phyloP scores from a whole-genome alignment of 805 yeast species.

The Suhomyces faveliae region DNA sequence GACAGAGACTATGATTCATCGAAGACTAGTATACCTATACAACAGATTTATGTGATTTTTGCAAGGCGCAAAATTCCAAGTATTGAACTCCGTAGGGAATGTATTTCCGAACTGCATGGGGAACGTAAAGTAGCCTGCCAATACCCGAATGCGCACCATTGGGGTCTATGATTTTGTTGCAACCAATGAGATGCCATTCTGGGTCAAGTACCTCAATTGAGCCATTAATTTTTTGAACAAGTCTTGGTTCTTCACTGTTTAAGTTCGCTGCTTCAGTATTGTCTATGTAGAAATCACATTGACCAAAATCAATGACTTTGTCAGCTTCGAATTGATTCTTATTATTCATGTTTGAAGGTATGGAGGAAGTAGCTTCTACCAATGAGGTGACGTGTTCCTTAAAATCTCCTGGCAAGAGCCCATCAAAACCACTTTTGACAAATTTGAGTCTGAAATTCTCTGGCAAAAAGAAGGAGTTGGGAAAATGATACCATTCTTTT shows the following conservation, averaged over 20 bases:
- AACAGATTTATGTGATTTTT: conserved; percentile 11
- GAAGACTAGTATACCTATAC: too few species aligned
- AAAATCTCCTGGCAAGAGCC: conserved; percentile 87
- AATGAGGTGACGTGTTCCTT: conserved; percentile 36
- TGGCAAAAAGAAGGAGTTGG: conserved; percentile 81
- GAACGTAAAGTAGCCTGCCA: conserved; percentile 55
- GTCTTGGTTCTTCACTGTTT: conserved; percentile 42
- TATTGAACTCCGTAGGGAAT: conserved; percentile 40
- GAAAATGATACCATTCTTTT: conserved; percentile 92
- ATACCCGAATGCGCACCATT: conserved; percentile 52
- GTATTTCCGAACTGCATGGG: conserved; percentile 26
- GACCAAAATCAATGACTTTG: conserved; percentile 46
- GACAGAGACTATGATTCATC: too few species aligned
- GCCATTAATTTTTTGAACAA: conserved; percentile 17
- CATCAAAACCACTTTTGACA: conserved; percentile 76
- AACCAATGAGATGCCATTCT: conserved; percentile 49
- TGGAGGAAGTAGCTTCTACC: conserved; percentile 36
- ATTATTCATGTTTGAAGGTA: conserved; percentile 74
- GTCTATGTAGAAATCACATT: conserved; percentile 75
- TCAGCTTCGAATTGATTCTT: conserved; percentile 62
- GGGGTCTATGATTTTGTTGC: conserved; percentile 53
- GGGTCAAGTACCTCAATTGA: conserved; percentile 10
- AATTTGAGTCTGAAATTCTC: conserved; percentile 62
- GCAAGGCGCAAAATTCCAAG: conserved; percentile 51
- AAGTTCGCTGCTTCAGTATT: conserved; percentile 47